phyloP scores from a whole-genome alignment of 169 alveolate species.

The Plasmodium falciparum region DNA sequence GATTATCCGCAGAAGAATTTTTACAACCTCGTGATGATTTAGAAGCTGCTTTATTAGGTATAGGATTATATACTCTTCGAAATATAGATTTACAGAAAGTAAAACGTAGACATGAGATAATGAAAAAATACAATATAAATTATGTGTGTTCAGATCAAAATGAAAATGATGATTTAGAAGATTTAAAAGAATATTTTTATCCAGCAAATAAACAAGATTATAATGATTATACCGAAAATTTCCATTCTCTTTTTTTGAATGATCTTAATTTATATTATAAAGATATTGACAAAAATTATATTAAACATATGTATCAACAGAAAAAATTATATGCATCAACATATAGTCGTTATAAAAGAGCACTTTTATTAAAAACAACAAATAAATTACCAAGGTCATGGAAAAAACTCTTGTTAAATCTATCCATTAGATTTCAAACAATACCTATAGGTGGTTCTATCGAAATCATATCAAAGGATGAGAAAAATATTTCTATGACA shows the following conservation, averaged over 20 bases:
- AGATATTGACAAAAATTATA: constrained; percentile 57
- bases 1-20: constrained; percentile 69
- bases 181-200: constrained; percentile 61
- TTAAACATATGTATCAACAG: constrained; percentile 74
- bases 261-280: constrained; percentile 39
- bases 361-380: constrained; percentile 34
- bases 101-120: constrained; percentile 17
- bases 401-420: constrained; percentile 44
- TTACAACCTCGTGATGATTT: constrained; percentile 70
- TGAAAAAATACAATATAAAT: constrained; percentile 40
- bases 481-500: constrained; percentile 56
- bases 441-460: constrained; percentile 66
- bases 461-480: constrained; percentile 35
- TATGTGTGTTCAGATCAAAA: constrained; percentile 2
- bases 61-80: constrained; percentile 17
- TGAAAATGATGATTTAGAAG: constrained; percentile 65
- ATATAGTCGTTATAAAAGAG: constrained; percentile 48
- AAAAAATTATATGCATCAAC: constrained; percentile 54
- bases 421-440: constrained; percentile 65
- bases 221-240: constrained; percentile 57
- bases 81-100: constrained; percentile 10
- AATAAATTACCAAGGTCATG: constrained; percentile 56
- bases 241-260: constrained; percentile 36
- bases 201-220: constrained; percentile 22
- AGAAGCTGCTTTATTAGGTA: constrained; percentile 67